Conservation (phyloP, 768 basidiomycete species). For the Amanita rubescens region DNA sequence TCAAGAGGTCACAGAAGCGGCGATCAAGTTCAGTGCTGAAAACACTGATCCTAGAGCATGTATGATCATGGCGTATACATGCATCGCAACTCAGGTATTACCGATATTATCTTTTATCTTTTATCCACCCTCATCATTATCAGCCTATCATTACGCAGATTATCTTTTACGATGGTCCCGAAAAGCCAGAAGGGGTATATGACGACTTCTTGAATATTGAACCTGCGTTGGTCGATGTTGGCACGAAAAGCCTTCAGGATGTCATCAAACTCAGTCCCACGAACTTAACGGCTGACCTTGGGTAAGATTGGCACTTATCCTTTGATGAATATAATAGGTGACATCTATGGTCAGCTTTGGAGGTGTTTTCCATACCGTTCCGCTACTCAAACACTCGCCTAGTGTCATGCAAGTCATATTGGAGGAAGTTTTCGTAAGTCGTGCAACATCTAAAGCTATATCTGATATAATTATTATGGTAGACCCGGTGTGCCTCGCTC, state of each 20-base stretch:
- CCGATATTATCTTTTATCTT: background rate
- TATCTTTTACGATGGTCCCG: slow-evolving; percentile 48
- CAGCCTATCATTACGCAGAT: slow-evolving; percentile 16
- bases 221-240: slow-evolving; percentile 25
- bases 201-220: slow-evolving; percentile 40
- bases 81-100: background rate
- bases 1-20: slow-evolving; percentile 27
- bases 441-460: too few relatives aligned
- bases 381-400: slow-evolving; percentile 23
- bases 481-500: background rate
- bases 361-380: slow-evolving; percentile 27
- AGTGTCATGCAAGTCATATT: slow-evolving; percentile 25
- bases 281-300: slow-evolving; percentile 16
- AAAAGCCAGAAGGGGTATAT: slow-evolving; percentile 35
- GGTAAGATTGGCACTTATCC: slow-evolving; percentile 3
- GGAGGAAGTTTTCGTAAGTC: slow-evolving; percentile 28
- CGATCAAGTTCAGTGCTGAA: slow-evolving; percentile 30
- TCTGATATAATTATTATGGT: too few relatives aligned
- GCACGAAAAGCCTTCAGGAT: slow-evolving; percentile 25
- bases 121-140: background rate
- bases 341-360: slow-evolving; percentile 10
- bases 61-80: background rate
- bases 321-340: slow-evolving; percentile 9
- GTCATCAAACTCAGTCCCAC: slow-evolving; percentile 25
- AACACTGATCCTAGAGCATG: slow-evolving; percentile 45